Evolutionary conservation across 129 eudicot genomes (phyloP), one percentile per base, ranked within the genome.

Genomic region (Artemisia argyi): DNA sequence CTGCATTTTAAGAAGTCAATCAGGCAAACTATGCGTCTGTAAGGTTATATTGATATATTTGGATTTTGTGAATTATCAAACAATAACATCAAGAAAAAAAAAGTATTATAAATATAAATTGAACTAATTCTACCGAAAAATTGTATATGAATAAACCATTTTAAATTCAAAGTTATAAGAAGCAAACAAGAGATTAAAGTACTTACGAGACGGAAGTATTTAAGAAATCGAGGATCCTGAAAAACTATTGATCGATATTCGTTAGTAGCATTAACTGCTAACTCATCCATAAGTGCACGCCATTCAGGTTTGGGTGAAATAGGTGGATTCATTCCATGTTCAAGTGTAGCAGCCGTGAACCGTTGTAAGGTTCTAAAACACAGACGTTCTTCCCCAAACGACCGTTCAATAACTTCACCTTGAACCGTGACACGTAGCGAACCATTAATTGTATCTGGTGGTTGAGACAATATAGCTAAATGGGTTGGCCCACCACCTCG

Each of bases 351-450:
- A 24, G 99, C 96, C 47, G 94, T 86, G 61, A 85, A 95, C 62
- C 99, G 83, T 63, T 95, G 97, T 15, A 95, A 89, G 4, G 99
- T 95, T 54, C 97, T 84, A 66, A 95, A 95, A 69, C 99, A 95
- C 85, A 95, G 73, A 75, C 88, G 96, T 59, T 95, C 96, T 76
- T 95, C 99, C 7, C 99, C 99, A 68, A 95, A 90, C 3, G 94
- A 90, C 57, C 88, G 99, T 85, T 95, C 99, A 18, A 95, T 95
- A 58, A 95, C 99, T 78, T 95, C 99, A n/a, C 99, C 99, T 76
- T 95, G 99, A 77, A 95, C 97, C 12, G 97, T 95, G 64, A 95
- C 99, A 62, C 99, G 89, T 39, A 95, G 84, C 1, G 96, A 86
- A 57, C 99, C 99, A 1, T 90, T 88, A 61, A 95, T 82, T 8